Percentiles rank a stretch among this genome's conserved stretches.
These are phyloP conservation scores for Boletus sensibilis DNA, from an alignment of 768 basidiomycete species.

Conservation along the genomic window DNA sequence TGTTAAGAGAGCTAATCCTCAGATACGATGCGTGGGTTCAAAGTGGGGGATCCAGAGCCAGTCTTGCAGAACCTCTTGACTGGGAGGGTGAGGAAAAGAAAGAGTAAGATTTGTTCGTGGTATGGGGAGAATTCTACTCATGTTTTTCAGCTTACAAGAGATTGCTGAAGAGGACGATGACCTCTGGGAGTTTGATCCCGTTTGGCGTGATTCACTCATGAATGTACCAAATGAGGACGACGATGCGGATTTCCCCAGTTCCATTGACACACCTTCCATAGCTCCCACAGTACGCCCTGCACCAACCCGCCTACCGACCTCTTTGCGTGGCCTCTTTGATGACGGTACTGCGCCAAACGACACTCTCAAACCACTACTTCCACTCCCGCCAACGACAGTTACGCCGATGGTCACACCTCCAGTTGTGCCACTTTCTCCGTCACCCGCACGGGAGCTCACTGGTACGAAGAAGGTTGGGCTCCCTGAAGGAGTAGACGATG, in stretches of 20 bases:
- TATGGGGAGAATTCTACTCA: constrained; percentile 7
- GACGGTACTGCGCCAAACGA: constrained; percentile 45
- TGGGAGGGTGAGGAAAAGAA: constrained; percentile 72
- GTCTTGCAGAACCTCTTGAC: constrained; percentile 66
- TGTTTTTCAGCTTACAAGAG: constrained; percentile 18
- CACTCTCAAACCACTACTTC: constrained; percentile 42
- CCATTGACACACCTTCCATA: constrained; percentile 13
- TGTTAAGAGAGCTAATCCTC: constrained; percentile 77
- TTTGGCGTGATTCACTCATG: constrained; percentile 44
- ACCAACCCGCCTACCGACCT: constrained; percentile 64
- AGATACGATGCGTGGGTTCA: constrained; percentile 74
- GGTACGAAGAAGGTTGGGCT: constrained; percentile 32
- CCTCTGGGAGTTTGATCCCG: constrained; percentile 77
- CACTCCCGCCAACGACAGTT: constrained; percentile 24
- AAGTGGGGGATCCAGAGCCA: constrained; percentile 69
- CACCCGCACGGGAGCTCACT: constrained; percentile 37
- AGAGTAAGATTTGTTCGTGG: constrained; percentile 34
- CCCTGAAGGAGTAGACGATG: constrained; percentile 39
- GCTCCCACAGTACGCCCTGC: constrained; percentile 52
- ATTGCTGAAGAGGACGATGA: constrained; percentile 34
- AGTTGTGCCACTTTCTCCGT: constrained; percentile 30
- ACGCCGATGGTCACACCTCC: constrained; percentile 29
- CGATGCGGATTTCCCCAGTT: constrained; percentile 16
- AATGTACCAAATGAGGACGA: constrained; percentile 26
- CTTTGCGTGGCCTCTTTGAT: constrained; percentile 78